phyloP scores from a whole-genome alignment of 139 green algal species.

The Chlorella sp. region DNA sequence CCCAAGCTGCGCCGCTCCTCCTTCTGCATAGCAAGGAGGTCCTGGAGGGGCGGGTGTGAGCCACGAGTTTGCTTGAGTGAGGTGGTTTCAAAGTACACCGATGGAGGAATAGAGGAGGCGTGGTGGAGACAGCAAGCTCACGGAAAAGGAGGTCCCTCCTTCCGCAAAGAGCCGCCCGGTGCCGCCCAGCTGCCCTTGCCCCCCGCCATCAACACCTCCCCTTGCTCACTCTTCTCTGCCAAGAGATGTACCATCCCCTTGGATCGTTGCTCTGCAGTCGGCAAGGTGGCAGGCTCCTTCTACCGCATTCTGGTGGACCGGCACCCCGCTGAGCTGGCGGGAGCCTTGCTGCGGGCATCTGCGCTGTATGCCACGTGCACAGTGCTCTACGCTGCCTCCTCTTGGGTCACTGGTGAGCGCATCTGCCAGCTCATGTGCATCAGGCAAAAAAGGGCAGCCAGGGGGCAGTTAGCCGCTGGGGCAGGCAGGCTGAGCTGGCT shows the following conservation, averaged over 20 bases:
- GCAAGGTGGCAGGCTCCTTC: slow-evolving; percentile 58
- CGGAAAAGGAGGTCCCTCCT: too few species aligned
- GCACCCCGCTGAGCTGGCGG: slow-evolving; percentile 18
- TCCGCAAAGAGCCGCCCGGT: too few species aligned
- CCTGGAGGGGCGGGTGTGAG: not conserved
- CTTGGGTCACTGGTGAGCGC: slow-evolving; percentile 11
- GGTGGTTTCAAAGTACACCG: not conserved
- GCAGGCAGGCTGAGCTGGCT: not conserved
- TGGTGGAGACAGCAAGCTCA: too few species aligned
- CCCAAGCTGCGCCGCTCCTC: too few species aligned
- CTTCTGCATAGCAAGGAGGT: too few species aligned
- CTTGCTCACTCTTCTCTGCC: not conserved
- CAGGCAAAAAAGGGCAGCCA: not conserved
- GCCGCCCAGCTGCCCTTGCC: not conserved
- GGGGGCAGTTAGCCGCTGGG: not conserved
- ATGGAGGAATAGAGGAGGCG: too few species aligned
- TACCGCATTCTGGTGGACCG: slow-evolving; percentile 49
- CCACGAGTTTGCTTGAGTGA: not conserved
- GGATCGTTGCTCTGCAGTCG: slow-evolving; percentile 37
- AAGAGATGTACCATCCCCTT: not conserved
- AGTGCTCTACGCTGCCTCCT: not conserved
- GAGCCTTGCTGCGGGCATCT: slow-evolving; percentile 27
- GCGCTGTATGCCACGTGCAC: slow-evolving; percentile 38
- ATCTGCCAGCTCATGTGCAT: not conserved
- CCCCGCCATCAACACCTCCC: not conserved